phyloP scores from a whole-genome alignment of 345 rosid species.

The Microcos paniculata region DNA sequence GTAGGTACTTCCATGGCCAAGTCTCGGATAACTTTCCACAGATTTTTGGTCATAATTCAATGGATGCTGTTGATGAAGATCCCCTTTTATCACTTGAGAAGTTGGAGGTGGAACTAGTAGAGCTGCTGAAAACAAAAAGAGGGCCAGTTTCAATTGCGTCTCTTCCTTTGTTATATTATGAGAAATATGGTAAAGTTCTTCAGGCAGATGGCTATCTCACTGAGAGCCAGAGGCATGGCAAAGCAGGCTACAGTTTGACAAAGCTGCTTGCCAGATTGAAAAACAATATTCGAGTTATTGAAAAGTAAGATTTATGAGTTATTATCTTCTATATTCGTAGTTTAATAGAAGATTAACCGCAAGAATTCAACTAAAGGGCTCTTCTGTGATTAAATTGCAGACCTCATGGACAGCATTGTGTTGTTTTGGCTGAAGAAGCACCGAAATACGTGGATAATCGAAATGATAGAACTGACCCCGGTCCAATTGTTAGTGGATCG shows the following conservation, averaged over 20 bases:
- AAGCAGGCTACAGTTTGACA: constrained; percentile 64
- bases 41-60: constrained; percentile 21
- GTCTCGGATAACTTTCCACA: constrained; percentile 35
- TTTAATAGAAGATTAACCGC: not conserved
- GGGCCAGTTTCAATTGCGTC: constrained; percentile 76
- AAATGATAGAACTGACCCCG: constrained; percentile 43
- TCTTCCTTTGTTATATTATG: constrained; percentile 61
- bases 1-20: constrained; percentile 56
- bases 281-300: constrained; percentile 45
- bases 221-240: constrained; percentile 76
- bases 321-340: not conserved
- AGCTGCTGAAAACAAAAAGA: constrained; percentile 52
- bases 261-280: constrained; percentile 60
- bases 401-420: constrained; percentile 76
- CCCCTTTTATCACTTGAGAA: constrained; percentile 43
- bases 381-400: constrained; percentile 32
- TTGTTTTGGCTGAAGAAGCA: constrained; percentile 60
- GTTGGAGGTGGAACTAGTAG: constrained; percentile 50
- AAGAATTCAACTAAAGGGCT: not conserved
- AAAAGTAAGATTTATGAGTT: constrained; percentile 40
- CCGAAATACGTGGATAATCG: constrained; percentile 40
- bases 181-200: constrained; percentile 57
- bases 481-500: constrained; percentile 48
- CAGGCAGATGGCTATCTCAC: constrained; percentile 74
- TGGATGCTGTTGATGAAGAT: constrained; percentile 36